A percentile compares a stretch with the other conserved stretches of the same genome.
Conservation (phyloP, 2,329 filamentous ascomycete species). For the Nothophoma quercina region DNA sequence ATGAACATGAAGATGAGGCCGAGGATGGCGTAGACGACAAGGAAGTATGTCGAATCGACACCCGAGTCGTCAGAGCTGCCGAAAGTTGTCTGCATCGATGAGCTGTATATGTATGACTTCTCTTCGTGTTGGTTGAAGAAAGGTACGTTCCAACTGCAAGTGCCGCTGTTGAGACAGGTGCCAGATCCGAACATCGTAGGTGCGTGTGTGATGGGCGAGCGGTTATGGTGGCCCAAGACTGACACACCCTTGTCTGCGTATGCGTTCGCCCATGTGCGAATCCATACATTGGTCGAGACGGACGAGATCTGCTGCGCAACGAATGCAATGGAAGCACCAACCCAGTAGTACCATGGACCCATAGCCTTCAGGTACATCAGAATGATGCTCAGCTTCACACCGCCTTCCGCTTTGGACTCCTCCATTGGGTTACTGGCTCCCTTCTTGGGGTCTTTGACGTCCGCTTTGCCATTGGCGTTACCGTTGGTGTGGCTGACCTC, state of each 20-base stretch:
- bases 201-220: slow-evolving; percentile 53
- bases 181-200: slow-evolving; percentile 53
- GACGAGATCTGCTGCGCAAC: slow-evolving; percentile 82
- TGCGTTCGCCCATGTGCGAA: slow-evolving; percentile 92
- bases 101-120: slow-evolving; percentile 44
- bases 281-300: slow-evolving; percentile 92
- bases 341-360: slow-evolving; percentile 98
- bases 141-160: slow-evolving; percentile 58
- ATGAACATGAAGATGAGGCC: slow-evolving; percentile 80
- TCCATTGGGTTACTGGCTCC: slow-evolving; percentile 57
- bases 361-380: slow-evolving; percentile 85
- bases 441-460: slow-evolving; percentile 53
- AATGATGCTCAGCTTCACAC: slow-evolving; percentile 88
- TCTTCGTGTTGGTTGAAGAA: slow-evolving; percentile 34
- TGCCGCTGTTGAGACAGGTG: slow-evolving; percentile 59
- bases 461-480: slow-evolving; percentile 54
- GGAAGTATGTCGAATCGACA: slow-evolving; percentile 84
- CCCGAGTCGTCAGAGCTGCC: slow-evolving; percentile 51
- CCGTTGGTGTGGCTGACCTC: slow-evolving; percentile 57
- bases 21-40: slow-evolving; percentile 81
- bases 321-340: slow-evolving; percentile 77
- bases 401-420: slow-evolving; percentile 83
- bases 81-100: slow-evolving; percentile 52
- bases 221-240: slow-evolving; percentile 40
- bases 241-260: slow-evolving; percentile 65